A percentile compares a stretch with the other conserved stretches of the same genome.
Conservation (phyloP, 2,329 filamentous ascomycete species). For the Curvularia lunata region DNA sequence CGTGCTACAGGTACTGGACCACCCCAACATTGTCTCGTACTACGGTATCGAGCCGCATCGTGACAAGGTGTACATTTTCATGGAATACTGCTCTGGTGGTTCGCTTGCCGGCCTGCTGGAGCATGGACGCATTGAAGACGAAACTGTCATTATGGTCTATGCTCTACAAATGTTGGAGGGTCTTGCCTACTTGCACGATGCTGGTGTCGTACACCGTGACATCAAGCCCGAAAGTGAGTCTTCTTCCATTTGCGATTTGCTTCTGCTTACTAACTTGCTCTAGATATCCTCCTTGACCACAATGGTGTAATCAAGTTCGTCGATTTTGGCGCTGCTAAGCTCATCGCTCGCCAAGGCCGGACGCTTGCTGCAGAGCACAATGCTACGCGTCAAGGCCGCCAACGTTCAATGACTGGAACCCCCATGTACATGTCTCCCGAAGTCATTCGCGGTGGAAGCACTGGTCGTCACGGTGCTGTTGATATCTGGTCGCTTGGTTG, state of each 20-base stretch:
- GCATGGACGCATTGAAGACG: constrained; percentile 95
- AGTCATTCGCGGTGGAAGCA: constrained; percentile 83
- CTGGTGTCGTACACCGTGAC: constrained; percentile 91
- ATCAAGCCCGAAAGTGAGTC: constrained; percentile 94
- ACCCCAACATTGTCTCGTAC: constrained; percentile 97
- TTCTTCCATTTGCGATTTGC: neutral
- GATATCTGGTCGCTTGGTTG: constrained; percentile 98
- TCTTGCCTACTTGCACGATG: constrained; percentile 89
- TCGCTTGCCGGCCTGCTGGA: constrained; percentile 89
- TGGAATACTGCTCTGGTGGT: constrained; percentile 98
- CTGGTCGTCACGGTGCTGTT: constrained; percentile 80
- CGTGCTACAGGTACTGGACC: constrained; percentile 91
- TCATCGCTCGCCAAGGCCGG: constrained; percentile 91
- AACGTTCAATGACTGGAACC: constrained; percentile 95
- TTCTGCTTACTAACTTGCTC: constrained; percentile 4
- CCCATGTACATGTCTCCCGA: constrained; percentile 99
- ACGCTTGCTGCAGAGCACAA: constrained; percentile 74
- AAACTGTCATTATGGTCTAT: constrained; percentile 97
- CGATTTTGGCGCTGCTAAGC: constrained; percentile 96
- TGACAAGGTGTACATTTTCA: constrained; percentile 99
- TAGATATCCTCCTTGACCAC: constrained; percentile 90
- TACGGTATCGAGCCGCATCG: constrained; percentile 97
- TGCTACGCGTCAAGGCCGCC: constrained; percentile 57
- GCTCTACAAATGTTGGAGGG: constrained; percentile 93
- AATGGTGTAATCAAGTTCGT: constrained; percentile 99